A percentile compares a stretch with the other conserved stretches of the same genome.
phyloP scores from a whole-genome alignment of 371 early-diverging fungal species.

The Syncephalastrum racemosum region DNA sequence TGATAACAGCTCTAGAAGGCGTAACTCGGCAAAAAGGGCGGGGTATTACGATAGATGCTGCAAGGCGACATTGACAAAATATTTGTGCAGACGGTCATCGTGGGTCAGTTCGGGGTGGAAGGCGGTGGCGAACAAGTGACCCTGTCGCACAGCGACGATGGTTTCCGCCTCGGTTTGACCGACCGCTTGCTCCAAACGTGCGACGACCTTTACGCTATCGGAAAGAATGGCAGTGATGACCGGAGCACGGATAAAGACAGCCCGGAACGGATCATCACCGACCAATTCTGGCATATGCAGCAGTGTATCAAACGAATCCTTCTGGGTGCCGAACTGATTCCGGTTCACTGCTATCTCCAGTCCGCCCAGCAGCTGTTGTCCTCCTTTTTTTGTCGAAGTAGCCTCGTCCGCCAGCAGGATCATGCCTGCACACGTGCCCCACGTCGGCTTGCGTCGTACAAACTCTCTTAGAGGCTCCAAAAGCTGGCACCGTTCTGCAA shows the following conservation, averaged over 20 bases:
- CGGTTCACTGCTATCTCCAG: slow-evolving; percentile 83
- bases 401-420: slow-evolving; percentile 86
- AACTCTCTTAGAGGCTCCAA: slow-evolving; percentile 75
- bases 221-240: slow-evolving; percentile 72
- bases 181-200: slow-evolving; percentile 47
- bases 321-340: slow-evolving; percentile 93
- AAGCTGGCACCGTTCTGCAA: slow-evolving; percentile 83
- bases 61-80: slow-evolving; percentile 68
- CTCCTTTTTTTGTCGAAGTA: slow-evolving; percentile 75
- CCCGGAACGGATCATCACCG: slow-evolving; percentile 61
- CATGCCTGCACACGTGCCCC: slow-evolving; percentile 98
- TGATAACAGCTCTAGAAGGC: too few species aligned
- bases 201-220: slow-evolving; percentile 70
- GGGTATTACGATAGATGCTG: slow-evolving; percentile 4
- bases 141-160: slow-evolving; percentile 88
- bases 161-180: slow-evolving; percentile 56
- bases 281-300: slow-evolving; percentile 66
- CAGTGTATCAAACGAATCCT: slow-evolving; percentile 80
- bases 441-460: slow-evolving; percentile 77
- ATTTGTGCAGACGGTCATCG: slow-evolving; percentile 84
- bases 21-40: too few species aligned
- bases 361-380: slow-evolving; percentile 83
- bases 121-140: slow-evolving; percentile 84
- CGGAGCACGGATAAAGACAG: slow-evolving; percentile 95
- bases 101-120: slow-evolving; percentile 95